Conservation (phyloP, 2,329 filamentous ascomycete genomes). For the Calonectria ilicicola region DNA sequence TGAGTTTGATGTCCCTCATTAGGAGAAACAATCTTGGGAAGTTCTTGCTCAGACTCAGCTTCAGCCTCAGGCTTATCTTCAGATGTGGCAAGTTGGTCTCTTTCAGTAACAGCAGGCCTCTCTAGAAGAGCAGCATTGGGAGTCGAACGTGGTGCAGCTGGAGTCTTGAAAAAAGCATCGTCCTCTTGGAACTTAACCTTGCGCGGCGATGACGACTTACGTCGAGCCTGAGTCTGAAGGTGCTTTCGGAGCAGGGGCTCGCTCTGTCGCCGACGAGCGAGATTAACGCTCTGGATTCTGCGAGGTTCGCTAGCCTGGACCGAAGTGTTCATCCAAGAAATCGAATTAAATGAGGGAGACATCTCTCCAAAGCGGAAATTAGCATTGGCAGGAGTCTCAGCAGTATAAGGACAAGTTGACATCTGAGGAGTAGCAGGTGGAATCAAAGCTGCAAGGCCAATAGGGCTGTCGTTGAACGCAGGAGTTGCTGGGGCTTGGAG, state of each 20-base stretch:
- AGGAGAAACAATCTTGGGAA: neutral
- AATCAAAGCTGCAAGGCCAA: conserved; percentile 35
- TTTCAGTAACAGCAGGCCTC: neutral
- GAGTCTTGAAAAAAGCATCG: conserved; percentile 31
- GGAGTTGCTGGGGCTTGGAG: conserved; percentile 18
- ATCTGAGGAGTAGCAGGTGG: conserved; percentile 31
- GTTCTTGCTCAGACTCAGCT: neutral
- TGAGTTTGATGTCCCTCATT: neutral
- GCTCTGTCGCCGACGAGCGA: conserved; percentile 46
- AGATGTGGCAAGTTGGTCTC: neutral
- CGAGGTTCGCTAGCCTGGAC: conserved; percentile 33
- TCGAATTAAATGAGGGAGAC: conserved; percentile 44
- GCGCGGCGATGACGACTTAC: conserved; percentile 45
- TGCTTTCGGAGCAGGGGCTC: conserved; percentile 48
- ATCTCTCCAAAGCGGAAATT: conserved; percentile 44
- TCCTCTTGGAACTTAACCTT: conserved; percentile 39
- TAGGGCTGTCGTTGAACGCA: conserved; percentile 25
- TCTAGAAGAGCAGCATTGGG: neutral
- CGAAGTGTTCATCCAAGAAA: conserved; percentile 43
- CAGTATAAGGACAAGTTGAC: conserved; percentile 18
- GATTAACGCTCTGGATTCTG: conserved; percentile 38
- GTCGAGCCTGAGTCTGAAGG: conserved; percentile 38
- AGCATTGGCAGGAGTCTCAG: conserved; percentile 18
- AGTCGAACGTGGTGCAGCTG: conserved; percentile 22
- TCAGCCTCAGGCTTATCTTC: neutral